These are phyloP conservation scores for Barnettozyma sp. DNA, from an alignment of 805 yeast genomes.

Conservation along the genomic window DNA sequence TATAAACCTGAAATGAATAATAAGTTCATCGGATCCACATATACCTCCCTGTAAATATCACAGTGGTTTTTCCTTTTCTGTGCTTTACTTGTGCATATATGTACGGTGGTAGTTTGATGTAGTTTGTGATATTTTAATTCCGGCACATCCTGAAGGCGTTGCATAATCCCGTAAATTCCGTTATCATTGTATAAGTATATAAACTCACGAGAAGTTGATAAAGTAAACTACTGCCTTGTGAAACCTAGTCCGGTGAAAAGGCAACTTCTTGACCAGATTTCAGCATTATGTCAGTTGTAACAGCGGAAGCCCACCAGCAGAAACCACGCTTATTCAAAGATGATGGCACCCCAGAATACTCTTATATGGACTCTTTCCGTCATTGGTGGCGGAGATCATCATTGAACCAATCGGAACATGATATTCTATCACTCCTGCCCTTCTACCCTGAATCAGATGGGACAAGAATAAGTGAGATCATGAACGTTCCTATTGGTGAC, in stretches of 20 bases:
- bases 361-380: conserved; percentile 29
- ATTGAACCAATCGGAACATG: conserved; percentile 35
- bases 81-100: too few species aligned
- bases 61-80: too few species aligned
- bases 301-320: neutral
- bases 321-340: neutral
- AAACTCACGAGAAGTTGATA: too few species aligned
- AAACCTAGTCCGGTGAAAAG: too few species aligned
- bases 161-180: too few species aligned
- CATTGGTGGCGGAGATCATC: conserved; percentile 38
- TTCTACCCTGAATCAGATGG: conserved; percentile 50
- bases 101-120: too few species aligned
- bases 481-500: conserved; percentile 49
- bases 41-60: too few species aligned
- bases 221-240: too few species aligned
- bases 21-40: neutral
- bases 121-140: too few species aligned
- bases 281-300: conserved; percentile 1
- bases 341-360: conserved; percentile 9
- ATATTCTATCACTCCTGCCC: conserved; percentile 50
- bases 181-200: too few species aligned
- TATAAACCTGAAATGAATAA: conserved; percentile 6
- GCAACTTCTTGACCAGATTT: too few species aligned
- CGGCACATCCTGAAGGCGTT: too few species aligned
- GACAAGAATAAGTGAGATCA: conserved; percentile 37